Conservation (phyloP, 2,329 filamentous ascomycete genomes). For the Fusarium sp. region DNA sequence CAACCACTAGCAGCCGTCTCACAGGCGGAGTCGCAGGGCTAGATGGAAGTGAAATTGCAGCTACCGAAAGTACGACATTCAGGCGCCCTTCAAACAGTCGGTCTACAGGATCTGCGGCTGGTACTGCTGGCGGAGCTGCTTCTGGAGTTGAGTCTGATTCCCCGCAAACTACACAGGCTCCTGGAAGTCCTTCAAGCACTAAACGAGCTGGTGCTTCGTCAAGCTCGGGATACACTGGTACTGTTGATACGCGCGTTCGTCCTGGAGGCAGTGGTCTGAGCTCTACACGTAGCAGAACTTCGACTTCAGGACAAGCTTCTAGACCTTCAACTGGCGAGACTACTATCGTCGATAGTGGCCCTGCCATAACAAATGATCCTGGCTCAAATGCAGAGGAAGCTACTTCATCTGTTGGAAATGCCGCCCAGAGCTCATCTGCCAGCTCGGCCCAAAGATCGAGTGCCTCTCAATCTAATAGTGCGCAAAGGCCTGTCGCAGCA, state of each 20-base stretch:
- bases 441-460: neutral
- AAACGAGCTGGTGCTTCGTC: neutral
- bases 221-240: rapidly evolving
- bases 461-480: neutral
- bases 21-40: neutral
- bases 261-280: neutral
- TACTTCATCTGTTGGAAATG: neutral
- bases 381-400: neutral
- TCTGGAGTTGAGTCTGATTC: neutral
- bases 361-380: neutral
- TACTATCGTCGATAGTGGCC: neutral
- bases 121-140: neutral
- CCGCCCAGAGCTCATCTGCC: neutral
- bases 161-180: neutral
- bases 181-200: neutral
- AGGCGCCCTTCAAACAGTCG: neutral
- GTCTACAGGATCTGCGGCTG: neutral
- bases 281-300: neutral
- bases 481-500: neutral
- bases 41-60: neutral
- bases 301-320: neutral
- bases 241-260: neutral
- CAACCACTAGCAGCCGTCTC: neutral
- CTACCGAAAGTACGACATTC: neutral
- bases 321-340: neutral